These are phyloP conservation scores for Rhododendron ferrugineum DNA, from an alignment of 148 eudicot species.

Conservation along the genomic window DNA sequence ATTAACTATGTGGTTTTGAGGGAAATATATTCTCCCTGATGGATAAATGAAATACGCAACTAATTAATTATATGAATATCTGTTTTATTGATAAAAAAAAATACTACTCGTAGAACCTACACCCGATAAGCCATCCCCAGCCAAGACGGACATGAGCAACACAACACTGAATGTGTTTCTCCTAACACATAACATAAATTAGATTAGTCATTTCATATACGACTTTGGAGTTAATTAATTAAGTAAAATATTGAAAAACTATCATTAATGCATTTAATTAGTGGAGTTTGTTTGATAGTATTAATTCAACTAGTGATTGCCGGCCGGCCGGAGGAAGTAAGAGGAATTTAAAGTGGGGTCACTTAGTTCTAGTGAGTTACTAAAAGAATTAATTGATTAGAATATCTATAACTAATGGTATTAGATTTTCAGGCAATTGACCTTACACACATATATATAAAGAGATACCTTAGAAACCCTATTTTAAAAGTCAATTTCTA, in stretches of 20 bases:
- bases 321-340: not conserved
- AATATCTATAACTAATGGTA: not conserved
- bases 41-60: too few relatives aligned
- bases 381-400: not conserved
- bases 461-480: not conserved
- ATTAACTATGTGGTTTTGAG: too few relatives aligned
- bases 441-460: not conserved
- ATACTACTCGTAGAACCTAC: not conserved
- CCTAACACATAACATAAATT: not conserved
- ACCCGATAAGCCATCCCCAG: not conserved
- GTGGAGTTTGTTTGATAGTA: not conserved
- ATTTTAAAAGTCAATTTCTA: too few relatives aligned
- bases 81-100: too few relatives aligned
- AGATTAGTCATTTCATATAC: not conserved
- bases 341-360: not conserved
- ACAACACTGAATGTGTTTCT: not conserved
- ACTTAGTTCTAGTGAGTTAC: not conserved
- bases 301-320: not conserved
- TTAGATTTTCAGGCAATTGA: not conserved
- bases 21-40: too few relatives aligned
- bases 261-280: not conserved
- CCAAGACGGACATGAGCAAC: not conserved
- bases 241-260: not conserved
- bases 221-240: not conserved
- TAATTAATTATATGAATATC: not conserved